These are phyloP conservation scores for Vickermania spadyakhi DNA, from an alignment of 208 protist genomes.

Conservation along the genomic window DNA sequence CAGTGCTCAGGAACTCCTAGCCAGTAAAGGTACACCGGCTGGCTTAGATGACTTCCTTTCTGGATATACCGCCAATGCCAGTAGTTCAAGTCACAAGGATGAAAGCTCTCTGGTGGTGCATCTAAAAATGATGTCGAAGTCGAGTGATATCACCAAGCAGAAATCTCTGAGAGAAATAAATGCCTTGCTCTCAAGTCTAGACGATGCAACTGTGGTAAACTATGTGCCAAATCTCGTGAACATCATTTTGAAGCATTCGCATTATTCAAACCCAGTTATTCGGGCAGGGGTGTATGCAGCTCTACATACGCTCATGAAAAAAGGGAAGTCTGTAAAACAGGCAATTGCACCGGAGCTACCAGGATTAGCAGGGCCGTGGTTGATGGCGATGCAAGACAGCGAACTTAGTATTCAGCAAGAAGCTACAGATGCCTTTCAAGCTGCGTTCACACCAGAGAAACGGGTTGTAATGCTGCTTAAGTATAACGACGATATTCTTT, in stretches of 20 bases:
- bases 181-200: slow-evolving; percentile 10
- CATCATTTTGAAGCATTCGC: slow-evolving; percentile 45
- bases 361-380: slow-evolving; percentile 48
- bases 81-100: not conserved
- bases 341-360: slow-evolving; percentile 29
- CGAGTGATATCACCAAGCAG: slow-evolving; percentile 76
- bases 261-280: slow-evolving; percentile 51
- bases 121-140: slow-evolving; percentile 67
- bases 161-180: slow-evolving; percentile 68
- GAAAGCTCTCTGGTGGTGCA: slow-evolving; percentile 26
- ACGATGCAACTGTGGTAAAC: slow-evolving; percentile 25
- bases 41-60: slow-evolving; percentile 61
- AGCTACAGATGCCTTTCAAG: slow-evolving; percentile 51
- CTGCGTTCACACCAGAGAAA: slow-evolving; percentile 47
- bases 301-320: slow-evolving; percentile 36
- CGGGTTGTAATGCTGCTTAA: slow-evolving; percentile 37
- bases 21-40: slow-evolving; percentile 31
- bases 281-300: slow-evolving; percentile 43
- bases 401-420: slow-evolving; percentile 39
- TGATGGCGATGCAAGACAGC: slow-evolving; percentile 80
- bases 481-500: slow-evolving; percentile 46
- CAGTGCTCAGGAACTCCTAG: slow-evolving; percentile 39
- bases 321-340: slow-evolving; percentile 34
- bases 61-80: slow-evolving; percentile 21
- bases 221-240: slow-evolving; percentile 49